A percentile compares a stretch with the other conserved stretches of the same genome.
Conservation (phyloP, 1,284 basidiomycete species). For the Vanrija humicola region DNA sequence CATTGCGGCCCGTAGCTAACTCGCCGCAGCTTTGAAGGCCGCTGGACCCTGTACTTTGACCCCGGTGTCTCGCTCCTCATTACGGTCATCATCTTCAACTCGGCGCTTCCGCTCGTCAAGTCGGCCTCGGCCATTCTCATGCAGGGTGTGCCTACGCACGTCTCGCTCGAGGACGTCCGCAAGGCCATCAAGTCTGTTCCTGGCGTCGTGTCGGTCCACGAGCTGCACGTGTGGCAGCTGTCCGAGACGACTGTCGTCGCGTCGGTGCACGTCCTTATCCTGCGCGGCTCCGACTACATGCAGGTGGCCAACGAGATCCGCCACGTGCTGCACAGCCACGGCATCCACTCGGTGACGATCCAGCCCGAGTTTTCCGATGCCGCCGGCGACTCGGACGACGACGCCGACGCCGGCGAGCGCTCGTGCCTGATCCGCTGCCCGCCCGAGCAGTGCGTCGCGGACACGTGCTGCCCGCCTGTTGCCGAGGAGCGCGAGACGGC, state of each 20-base stretch:
- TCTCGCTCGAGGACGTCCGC: conserved; percentile 83
- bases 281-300: conserved; percentile 79
- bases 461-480: conserved; percentile 49
- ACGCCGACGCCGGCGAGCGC: conserved; percentile 19
- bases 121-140: conserved; percentile 95
- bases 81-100: conserved; percentile 94
- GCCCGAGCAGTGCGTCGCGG: conserved; percentile 47
- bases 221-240: conserved; percentile 95
- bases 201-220: conserved; percentile 89
- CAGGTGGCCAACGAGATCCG: conserved; percentile 78
- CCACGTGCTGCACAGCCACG: conserved; percentile 75
- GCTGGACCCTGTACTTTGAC: conserved; percentile 81
- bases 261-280: conserved; percentile 89
- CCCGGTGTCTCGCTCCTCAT: conserved; percentile 92
- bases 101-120: conserved; percentile 85
- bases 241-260: conserved; percentile 87
- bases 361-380: conserved; percentile 50
- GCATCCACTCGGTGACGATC: conserved; percentile 91
- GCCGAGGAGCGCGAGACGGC: conserved; percentile 16
- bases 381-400: conserved; percentile 19
- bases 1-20: neutral
- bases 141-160: conserved; percentile 86
- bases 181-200: conserved; percentile 71
- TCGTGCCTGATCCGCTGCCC: conserved; percentile 49
- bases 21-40: conserved; percentile 33